A percentile compares a stretch with the other conserved stretches of the same genome.
Conservation (phyloP, 352 stramenopile species). For the Saprolegnia diclina region DNA sequence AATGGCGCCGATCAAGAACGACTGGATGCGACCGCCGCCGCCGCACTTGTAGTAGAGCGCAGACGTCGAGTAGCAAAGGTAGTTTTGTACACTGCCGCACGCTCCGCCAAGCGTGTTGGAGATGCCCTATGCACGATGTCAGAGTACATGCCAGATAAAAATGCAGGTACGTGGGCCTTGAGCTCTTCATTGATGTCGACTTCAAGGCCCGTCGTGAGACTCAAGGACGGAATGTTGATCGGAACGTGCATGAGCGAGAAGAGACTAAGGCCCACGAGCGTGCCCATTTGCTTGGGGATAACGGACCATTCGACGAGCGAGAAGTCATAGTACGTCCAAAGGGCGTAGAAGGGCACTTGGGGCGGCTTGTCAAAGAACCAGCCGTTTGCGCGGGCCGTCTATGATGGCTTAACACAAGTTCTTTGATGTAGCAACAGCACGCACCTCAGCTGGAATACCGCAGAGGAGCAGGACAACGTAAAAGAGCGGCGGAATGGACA, state of each 20-base stretch:
- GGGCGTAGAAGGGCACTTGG: slow-evolving; percentile 59
- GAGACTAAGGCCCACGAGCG: slow-evolving; percentile 80
- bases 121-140: slow-evolving; percentile 41
- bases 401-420: background rate
- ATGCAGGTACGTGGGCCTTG: slow-evolving; percentile 54
- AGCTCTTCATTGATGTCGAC: slow-evolving; percentile 92
- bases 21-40: slow-evolving; percentile 58
- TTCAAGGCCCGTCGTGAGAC: slow-evolving; percentile 77
- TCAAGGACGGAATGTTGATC: slow-evolving; percentile 91
- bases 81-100: slow-evolving; percentile 86
- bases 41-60: slow-evolving; percentile 87
- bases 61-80: slow-evolving; percentile 85
- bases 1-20: slow-evolving; percentile 52
- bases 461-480: slow-evolving; percentile 53
- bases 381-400: slow-evolving; percentile 47
- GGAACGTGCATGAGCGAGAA: slow-evolving; percentile 95
- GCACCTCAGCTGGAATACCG: slow-evolving; percentile 42
- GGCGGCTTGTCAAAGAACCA: slow-evolving; percentile 75
- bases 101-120: slow-evolving; percentile 86
- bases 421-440: background rate
- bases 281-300: slow-evolving; percentile 67
- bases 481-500: slow-evolving; percentile 72
- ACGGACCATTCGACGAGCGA: slow-evolving; percentile 55
- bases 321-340: slow-evolving; percentile 75
- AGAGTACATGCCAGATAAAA: background rate